These are phyloP conservation scores for Paraphoma sp. DNA, from an alignment of 2,329 filamentous ascomycete species.

Conservation along the genomic window DNA sequence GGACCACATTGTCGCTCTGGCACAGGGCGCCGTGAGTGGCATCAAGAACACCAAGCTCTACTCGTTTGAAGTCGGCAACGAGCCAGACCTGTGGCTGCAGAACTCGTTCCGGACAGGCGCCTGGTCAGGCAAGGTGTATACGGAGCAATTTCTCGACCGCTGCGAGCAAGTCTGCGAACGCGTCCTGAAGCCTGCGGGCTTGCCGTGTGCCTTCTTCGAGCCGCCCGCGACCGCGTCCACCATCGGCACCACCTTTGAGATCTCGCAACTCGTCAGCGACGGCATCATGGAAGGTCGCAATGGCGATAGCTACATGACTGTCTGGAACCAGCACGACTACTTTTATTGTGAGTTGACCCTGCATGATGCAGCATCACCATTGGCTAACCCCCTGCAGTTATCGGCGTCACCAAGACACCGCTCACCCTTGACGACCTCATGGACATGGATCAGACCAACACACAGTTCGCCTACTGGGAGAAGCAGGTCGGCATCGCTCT, in stretches of 20 bases:
- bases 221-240: constrained; percentile 58
- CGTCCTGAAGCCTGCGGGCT: constrained; percentile 52
- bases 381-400: constrained; percentile 40
- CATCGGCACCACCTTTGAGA: constrained; percentile 59
- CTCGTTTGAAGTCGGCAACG: constrained; percentile 54
- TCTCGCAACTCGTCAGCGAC: constrained; percentile 49
- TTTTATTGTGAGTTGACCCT: constrained; percentile 51
- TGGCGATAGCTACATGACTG: constrained; percentile 47
- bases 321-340: constrained; percentile 63
- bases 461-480: constrained; percentile 57
- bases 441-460: constrained; percentile 55
- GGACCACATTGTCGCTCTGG: constrained; percentile 52
- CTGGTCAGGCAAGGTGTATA: constrained; percentile 55
- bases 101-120: constrained; percentile 54
- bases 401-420: constrained; percentile 54
- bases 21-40: constrained; percentile 46
- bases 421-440: constrained; percentile 56
- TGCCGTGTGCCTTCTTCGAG: constrained; percentile 57
- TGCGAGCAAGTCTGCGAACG: constrained; percentile 53
- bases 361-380: neutral
- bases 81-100: constrained; percentile 51
- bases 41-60: constrained; percentile 49
- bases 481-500: constrained; percentile 52
- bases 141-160: constrained; percentile 55
- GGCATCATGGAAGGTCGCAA: constrained; percentile 49